Percentiles rank a stretch among this genome's conserved stretches.
Conservation (phyloP, 2,329 filamentous ascomycete species). For the Aureobasidium sp. region DNA sequence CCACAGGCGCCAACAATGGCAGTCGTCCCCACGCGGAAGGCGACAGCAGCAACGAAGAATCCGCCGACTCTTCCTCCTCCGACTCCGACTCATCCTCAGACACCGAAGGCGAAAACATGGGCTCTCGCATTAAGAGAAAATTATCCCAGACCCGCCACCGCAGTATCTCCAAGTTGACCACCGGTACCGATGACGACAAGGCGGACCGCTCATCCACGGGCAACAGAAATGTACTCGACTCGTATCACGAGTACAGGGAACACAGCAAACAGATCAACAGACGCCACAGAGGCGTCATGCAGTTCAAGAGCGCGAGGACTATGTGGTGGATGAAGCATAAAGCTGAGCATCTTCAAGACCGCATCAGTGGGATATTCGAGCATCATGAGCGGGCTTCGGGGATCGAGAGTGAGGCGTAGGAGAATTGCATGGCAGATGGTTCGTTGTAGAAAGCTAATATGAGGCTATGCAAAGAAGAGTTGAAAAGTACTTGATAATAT, state of each 20-base stretch:
- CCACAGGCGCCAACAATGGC: slow-evolving; percentile 7
- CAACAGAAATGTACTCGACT: slow-evolving; percentile 38
- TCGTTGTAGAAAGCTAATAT: neutral
- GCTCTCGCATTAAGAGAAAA: neutral
- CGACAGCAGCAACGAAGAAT: slow-evolving; percentile 15
- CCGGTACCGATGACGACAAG: slow-evolving; percentile 17
- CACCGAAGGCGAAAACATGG: neutral
- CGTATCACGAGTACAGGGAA: slow-evolving; percentile 54
- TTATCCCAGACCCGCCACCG: neutral
- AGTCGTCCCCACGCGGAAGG: slow-evolving; percentile 15
- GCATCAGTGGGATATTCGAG: slow-evolving; percentile 44
- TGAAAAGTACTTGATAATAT: neutral
- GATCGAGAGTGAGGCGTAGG: slow-evolving; percentile 63
- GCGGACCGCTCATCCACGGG: slow-evolving; percentile 17
- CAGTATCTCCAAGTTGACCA: slow-evolving; percentile 16
- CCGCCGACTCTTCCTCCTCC: slow-evolving; percentile 9
- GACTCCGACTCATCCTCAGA: neutral
- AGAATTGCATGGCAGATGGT: too few species aligned
- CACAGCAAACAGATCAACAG: slow-evolving; percentile 56
- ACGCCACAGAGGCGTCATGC: slow-evolving; percentile 64
- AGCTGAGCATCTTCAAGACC: slow-evolving; percentile 44
- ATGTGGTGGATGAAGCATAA: slow-evolving; percentile 55
- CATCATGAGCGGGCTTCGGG: slow-evolving; percentile 53
- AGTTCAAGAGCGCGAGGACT: slow-evolving; percentile 57
- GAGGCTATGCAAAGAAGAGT: neutral